These are phyloP conservation scores for Aspergillus sp. DNA, from an alignment of 2,329 filamentous ascomycete species.

Conservation along the genomic window DNA sequence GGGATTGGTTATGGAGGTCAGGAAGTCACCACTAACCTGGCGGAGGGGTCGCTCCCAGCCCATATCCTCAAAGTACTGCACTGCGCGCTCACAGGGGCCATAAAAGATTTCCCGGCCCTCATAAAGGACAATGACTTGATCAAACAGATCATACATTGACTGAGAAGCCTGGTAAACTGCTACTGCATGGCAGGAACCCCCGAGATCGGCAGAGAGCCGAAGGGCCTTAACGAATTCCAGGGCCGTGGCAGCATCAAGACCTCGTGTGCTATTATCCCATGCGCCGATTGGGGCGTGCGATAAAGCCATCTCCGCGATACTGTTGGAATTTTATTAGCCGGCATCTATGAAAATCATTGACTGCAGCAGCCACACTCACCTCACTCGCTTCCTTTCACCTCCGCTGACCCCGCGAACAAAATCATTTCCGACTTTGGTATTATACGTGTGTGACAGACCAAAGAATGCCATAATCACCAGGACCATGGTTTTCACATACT, in stretches of 20 bases:
- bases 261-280: slow-evolving; percentile 45
- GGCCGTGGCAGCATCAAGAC: slow-evolving; percentile 48
- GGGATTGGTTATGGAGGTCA: slow-evolving; percentile 65
- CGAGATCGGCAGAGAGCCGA: slow-evolving; percentile 45
- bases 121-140: slow-evolving; percentile 68
- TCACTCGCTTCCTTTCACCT: slow-evolving; percentile 60
- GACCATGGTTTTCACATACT: slow-evolving; percentile 45
- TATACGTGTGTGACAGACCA: slow-evolving; percentile 51
- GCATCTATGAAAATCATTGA: not conserved
- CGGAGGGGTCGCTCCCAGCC: slow-evolving; percentile 66
- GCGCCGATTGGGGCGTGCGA: slow-evolving; percentile 31
- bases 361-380: not conserved
- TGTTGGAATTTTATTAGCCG: slow-evolving; percentile 20
- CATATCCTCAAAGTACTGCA: slow-evolving; percentile 63
- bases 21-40: slow-evolving; percentile 66
- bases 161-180: slow-evolving; percentile 51
- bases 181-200: slow-evolving; percentile 44
- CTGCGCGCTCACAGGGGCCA: slow-evolving; percentile 59
- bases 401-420: slow-evolving; percentile 62
- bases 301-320: slow-evolving; percentile 56
- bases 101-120: slow-evolving; percentile 74
- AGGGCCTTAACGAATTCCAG: slow-evolving; percentile 53
- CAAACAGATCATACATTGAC: slow-evolving; percentile 54
- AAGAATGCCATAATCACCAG: slow-evolving; percentile 48
- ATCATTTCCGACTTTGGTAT: slow-evolving; percentile 52